Conservation (phyloP, 768 basidiomycete species). For the Auriculariales sp. region DNA sequence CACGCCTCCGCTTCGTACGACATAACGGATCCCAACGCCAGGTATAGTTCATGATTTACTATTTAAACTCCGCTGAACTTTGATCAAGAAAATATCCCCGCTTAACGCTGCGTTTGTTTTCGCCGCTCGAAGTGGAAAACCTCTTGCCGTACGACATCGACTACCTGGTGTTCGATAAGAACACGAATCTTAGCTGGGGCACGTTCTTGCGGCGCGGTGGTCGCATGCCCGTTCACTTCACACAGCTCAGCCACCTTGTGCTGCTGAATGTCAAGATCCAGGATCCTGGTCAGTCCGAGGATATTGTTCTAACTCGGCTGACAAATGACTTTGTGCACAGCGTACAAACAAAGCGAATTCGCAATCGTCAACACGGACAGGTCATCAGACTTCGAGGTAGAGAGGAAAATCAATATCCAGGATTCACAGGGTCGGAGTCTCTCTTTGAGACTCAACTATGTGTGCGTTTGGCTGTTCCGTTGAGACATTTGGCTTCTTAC, state of each 20-base stretch:
- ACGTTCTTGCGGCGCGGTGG: conserved; percentile 89
- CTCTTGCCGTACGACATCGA: conserved; percentile 85
- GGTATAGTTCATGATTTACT: conserved; percentile 26
- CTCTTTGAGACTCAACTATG: conserved; percentile 73
- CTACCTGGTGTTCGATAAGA: conserved; percentile 95
- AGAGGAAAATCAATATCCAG: conserved; percentile 52
- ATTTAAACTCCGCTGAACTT: not conserved
- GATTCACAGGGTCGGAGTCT: conserved; percentile 67
- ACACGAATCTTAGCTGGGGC: conserved; percentile 85
- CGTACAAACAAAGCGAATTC: conserved; percentile 88
- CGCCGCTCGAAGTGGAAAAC: conserved; percentile 93
- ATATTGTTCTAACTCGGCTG: not conserved
- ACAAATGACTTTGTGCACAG: conserved; percentile 23
- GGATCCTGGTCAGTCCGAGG: conserved; percentile 54
- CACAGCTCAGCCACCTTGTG: conserved; percentile 80
- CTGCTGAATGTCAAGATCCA: conserved; percentile 81
- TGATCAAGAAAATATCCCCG: conserved; percentile 62
- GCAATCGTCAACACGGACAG: conserved; percentile 93
- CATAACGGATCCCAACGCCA: conserved; percentile 32
- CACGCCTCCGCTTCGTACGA: conserved; percentile 84
- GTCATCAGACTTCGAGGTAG: conserved; percentile 77
- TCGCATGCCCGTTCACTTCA: conserved; percentile 90
- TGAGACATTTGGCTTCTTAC: not conserved
- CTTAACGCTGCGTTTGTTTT: conserved; percentile 72
- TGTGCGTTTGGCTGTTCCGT: conserved; percentile 36